A percentile compares a stretch with the other conserved stretches of the same genome.
Conservation (phyloP, 768 basidiomycete species). For the Suillus lakei region DNA sequence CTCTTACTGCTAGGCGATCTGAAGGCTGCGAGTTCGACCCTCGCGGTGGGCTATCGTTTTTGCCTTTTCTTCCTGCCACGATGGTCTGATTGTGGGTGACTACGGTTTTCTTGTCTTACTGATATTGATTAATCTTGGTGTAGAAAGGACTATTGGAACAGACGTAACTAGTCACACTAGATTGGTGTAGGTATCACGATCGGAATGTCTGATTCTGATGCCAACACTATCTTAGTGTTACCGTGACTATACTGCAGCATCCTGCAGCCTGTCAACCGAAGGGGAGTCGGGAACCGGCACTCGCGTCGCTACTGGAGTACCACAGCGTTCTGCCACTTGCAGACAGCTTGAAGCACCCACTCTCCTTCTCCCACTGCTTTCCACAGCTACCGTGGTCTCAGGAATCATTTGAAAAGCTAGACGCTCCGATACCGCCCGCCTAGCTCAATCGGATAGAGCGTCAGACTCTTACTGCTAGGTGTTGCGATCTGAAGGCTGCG, state of each 20-base stretch:
- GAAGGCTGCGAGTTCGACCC: conserved; percentile 88
- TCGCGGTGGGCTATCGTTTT: conserved; percentile 71
- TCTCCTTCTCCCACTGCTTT: too few species aligned
- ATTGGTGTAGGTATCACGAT: background rate
- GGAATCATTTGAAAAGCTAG: too few species aligned
- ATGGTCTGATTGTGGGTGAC: background rate
- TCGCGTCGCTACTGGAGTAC: background rate
- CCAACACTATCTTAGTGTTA: background rate
- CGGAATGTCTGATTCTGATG: background rate
- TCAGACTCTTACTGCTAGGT: conserved; percentile 48
- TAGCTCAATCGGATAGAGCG: conserved; percentile 61
- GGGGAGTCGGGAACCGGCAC: background rate
- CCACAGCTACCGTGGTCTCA: too few species aligned
- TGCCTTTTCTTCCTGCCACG: background rate
- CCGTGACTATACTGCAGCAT: background rate
- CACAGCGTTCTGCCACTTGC: background rate
- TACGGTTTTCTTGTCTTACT: too few species aligned
- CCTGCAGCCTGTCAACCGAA: background rate
- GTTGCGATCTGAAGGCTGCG: conserved; percentile 77
- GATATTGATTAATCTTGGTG: too few species aligned
- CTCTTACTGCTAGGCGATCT: conserved; percentile 55
- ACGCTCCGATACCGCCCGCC: conserved; percentile 36
- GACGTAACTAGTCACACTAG: background rate
- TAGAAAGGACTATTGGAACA: background rate
- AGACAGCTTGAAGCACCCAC: background rate